Conservation (phyloP, 2,329 filamentous ascomycete genomes). For the Ceratocystis cacaofunesta region DNA sequence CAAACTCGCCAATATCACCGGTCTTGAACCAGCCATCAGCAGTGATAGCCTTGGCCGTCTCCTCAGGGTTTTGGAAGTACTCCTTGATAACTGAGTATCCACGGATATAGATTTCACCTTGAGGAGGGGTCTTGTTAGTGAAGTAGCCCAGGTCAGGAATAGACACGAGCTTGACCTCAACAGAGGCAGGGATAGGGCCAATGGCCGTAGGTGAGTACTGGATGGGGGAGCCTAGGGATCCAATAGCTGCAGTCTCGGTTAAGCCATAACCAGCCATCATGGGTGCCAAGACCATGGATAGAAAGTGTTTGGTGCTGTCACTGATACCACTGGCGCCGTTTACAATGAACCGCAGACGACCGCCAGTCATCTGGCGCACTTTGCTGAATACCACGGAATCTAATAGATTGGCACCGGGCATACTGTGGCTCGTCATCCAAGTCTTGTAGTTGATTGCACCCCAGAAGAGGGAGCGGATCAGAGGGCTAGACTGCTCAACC, state of each 20-base stretch:
- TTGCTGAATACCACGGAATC: constrained; percentile 83
- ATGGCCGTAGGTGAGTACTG: constrained; percentile 67
- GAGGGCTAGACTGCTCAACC: constrained; percentile 53
- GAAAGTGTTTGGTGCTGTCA: constrained; percentile 74
- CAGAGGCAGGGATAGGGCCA: constrained; percentile 59
- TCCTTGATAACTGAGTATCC: constrained; percentile 59
- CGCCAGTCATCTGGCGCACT: constrained; percentile 79
- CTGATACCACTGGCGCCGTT: constrained; percentile 88
- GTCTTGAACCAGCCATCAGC: constrained; percentile 93
- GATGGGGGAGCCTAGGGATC: constrained; percentile 66
- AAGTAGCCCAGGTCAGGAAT: constrained; percentile 79
- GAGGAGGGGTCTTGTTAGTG: constrained; percentile 57
- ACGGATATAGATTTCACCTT: constrained; percentile 85
- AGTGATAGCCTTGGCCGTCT: constrained; percentile 65
- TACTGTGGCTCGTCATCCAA: constrained; percentile 40
- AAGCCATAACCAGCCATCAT: constrained; percentile 92
- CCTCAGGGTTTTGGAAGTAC: constrained; percentile 76
- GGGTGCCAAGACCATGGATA: constrained; percentile 81
- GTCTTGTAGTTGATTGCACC: constrained; percentile 44
- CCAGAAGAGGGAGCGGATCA: constrained; percentile 69
- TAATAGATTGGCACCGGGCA: constrained; percentile 54
- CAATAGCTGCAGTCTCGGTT: constrained; percentile 82
- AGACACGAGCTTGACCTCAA: constrained; percentile 87
- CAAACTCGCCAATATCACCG: constrained; percentile 86
- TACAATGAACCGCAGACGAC: constrained; percentile 74